These are phyloP conservation scores for Haberlea rhodopensis DNA, from an alignment of 257 asterid genomes.

Conservation along the genomic window DNA sequence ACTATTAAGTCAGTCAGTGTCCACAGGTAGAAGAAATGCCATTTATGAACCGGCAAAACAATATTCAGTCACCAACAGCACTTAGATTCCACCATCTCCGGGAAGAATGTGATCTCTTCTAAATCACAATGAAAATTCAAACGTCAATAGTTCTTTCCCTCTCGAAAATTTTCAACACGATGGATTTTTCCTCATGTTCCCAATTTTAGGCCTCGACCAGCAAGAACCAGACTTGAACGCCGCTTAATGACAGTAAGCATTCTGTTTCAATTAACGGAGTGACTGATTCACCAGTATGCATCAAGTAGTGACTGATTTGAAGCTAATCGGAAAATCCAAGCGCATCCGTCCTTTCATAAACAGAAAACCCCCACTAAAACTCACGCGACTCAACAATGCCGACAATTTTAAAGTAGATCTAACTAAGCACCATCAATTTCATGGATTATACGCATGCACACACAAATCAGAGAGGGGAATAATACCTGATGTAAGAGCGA, in stretches of 20 bases:
- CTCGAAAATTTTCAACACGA: background rate
- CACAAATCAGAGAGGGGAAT: background rate
- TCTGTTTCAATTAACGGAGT: constrained; percentile 22
- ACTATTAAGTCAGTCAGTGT: background rate
- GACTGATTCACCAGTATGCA: constrained; percentile 10
- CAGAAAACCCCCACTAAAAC: constrained; percentile 1
- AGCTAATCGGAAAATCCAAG: background rate
- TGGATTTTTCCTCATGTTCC: background rate
- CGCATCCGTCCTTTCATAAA: constrained; percentile 8
- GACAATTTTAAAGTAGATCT: constrained; percentile 38
- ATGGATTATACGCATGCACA: constrained; percentile 1
- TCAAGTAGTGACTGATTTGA: constrained; percentile 17
- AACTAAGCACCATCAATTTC: constrained; percentile 19
- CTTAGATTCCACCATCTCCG: background rate
- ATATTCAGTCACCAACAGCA: background rate
- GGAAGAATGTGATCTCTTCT: constrained; percentile 13
- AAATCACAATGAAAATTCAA: constrained; percentile 18
- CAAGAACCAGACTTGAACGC: constrained; percentile 10
- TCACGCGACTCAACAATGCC: constrained; percentile 11
- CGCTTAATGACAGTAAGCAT: constrained; percentile 19
- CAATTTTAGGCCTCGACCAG: constrained; percentile 1
- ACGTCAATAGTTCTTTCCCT: background rate
- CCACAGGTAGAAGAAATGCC: background rate
- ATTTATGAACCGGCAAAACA: background rate
- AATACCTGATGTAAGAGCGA: constrained; percentile 80